phyloP scores from a whole-genome alignment of 306 rosid species.

The Luffa acutangula region DNA sequence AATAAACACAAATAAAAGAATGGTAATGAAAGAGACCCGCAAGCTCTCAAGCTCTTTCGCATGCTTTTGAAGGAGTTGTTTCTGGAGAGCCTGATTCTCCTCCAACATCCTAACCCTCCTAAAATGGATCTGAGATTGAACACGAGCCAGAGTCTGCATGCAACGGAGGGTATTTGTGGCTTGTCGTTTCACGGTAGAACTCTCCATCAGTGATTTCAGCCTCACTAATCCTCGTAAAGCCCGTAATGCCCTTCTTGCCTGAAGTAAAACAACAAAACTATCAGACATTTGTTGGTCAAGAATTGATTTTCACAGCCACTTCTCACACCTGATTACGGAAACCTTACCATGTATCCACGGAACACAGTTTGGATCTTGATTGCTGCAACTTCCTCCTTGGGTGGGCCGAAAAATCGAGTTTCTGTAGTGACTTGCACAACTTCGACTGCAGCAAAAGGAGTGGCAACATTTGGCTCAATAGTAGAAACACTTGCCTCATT shows the following conservation, averaged over 20 bases:
- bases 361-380: constrained; percentile 86
- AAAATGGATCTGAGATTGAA: constrained; percentile 81
- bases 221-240: constrained; percentile 89
- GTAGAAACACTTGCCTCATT: constrained; percentile 17
- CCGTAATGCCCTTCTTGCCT: constrained; percentile 90
- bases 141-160: constrained; percentile 94
- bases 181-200: constrained; percentile 85
- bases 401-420: constrained; percentile 46
- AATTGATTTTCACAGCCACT: not conserved
- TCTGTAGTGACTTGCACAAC: constrained; percentile 17
- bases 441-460: not conserved
- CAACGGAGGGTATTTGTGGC: constrained; percentile 72
- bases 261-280: not conserved
- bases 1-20: not conserved
- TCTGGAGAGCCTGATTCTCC: constrained; percentile 94
- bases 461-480: not conserved
- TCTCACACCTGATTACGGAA: not conserved
- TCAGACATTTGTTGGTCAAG: not conserved
- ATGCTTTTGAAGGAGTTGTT: constrained; percentile 82
- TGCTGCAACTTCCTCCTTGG: constrained; percentile 72
- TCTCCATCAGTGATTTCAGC: constrained; percentile 79
- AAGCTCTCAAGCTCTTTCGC: constrained; percentile 79
- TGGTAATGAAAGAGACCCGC: constrained; percentile 46
- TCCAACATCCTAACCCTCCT: constrained; percentile 87
- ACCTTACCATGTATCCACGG: constrained; percentile 79